Percentiles rank a stretch among this genome's conserved stretches.
Evolutionary conservation across 2,329 filamentous ascomycete species (phyloP).

Genomic region (Aspergillus quadricinctus): DNA sequence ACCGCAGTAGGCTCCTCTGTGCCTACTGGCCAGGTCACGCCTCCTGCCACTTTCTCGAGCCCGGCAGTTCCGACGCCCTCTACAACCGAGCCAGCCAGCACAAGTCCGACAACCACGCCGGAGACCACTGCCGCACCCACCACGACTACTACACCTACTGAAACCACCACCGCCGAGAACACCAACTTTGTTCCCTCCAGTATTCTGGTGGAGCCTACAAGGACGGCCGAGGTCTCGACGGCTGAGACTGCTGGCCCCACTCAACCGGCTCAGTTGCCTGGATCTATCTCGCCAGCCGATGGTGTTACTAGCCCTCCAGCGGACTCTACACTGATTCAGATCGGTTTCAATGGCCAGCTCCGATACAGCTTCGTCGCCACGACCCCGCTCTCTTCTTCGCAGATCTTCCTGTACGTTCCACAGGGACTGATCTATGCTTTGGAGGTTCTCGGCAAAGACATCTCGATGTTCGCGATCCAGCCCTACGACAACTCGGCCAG

Average conservation of each 20-base stretch:
- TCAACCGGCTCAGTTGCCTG: slow-evolving; percentile 63
- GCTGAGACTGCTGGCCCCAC: slow-evolving; percentile 38
- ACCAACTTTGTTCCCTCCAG: slow-evolving; percentile 22
- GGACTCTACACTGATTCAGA: slow-evolving; percentile 69
- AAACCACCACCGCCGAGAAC: slow-evolving; percentile 30
- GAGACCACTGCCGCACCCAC: slow-evolving; percentile 10
- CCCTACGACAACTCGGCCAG: slow-evolving; percentile 66
- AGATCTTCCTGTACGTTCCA: slow-evolving; percentile 80
- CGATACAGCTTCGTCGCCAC: slow-evolving; percentile 80
- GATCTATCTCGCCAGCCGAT: slow-evolving; percentile 67
- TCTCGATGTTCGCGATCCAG: slow-evolving; percentile 66
- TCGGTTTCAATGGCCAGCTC: slow-evolving; percentile 75
- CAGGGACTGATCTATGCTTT: slow-evolving; percentile 65
- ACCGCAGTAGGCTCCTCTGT: background rate
- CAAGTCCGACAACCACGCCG: slow-evolving; percentile 10
- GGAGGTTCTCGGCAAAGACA: slow-evolving; percentile 39
- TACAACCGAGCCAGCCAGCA: slow-evolving; percentile 8
- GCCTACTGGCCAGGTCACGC: slow-evolving; percentile 5
- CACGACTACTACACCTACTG: slow-evolving; percentile 25
- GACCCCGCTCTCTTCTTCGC: slow-evolving; percentile 67
- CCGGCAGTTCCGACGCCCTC: slow-evolving; percentile 17
- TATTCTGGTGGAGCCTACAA: slow-evolving; percentile 27
- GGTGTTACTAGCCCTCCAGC: slow-evolving; percentile 54
- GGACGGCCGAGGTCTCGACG: slow-evolving; percentile 20
- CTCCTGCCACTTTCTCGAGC: slow-evolving; percentile 15